Evolutionary conservation across 2,329 filamentous ascomycete genomes (phyloP).

Genomic region (Elsinoe batatas): DNA sequence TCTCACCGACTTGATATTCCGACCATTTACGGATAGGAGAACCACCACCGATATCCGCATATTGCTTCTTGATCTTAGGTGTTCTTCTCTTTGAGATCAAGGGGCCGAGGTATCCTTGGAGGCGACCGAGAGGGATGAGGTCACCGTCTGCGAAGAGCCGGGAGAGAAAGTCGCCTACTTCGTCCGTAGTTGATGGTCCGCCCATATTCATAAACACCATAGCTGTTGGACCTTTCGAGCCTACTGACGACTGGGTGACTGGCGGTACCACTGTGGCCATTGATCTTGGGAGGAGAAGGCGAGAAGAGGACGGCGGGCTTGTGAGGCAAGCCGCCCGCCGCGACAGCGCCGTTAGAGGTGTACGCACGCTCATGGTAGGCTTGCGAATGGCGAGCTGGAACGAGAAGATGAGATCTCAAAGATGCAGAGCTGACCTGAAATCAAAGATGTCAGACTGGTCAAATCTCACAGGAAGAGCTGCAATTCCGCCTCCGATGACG

Average conservation of each 20-base stretch:
- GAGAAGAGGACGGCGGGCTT: not conserved
- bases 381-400: not conserved
- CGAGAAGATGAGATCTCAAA: not conserved
- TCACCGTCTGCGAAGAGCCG: constrained; percentile 91
- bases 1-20: constrained; percentile 83
- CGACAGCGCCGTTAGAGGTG: constrained; percentile 14
- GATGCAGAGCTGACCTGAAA: not conserved
- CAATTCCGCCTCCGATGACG: constrained; percentile 5
- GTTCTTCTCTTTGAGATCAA: constrained; percentile 79
- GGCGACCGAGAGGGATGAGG: constrained; percentile 83
- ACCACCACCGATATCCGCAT: constrained; percentile 89
- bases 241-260: constrained; percentile 66
- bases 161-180: constrained; percentile 83
- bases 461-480: not conserved
- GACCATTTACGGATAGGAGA: constrained; percentile 98
- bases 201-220: constrained; percentile 99
- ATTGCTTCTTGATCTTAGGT: constrained; percentile 94
- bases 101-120: constrained; percentile 84
- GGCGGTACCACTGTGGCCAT: constrained; percentile 58
- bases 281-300: not conserved
- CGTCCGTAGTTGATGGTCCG: constrained; percentile 75
- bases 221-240: constrained; percentile 72
- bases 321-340: constrained; percentile 13
- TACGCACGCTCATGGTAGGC: constrained; percentile 14
- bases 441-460: not conserved